Conservation (phyloP, 768 basidiomycete genomes). For the Naganishia friedmannii region DNA sequence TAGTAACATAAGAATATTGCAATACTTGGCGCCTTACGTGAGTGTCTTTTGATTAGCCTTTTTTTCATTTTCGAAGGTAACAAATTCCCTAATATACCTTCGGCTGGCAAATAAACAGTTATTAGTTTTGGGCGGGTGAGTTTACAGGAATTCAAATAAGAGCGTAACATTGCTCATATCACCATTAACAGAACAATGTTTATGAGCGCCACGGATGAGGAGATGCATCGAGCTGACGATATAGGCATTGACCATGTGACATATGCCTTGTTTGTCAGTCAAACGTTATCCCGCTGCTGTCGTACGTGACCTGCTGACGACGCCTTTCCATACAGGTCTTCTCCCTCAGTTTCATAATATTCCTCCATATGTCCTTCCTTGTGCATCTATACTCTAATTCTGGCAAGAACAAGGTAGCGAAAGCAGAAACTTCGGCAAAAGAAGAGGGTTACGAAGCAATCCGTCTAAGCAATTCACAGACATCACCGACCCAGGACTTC, state of each 20-base stretch:
- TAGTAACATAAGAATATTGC: constrained; percentile 62
- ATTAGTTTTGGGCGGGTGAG: constrained; percentile 70
- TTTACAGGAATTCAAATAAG: constrained; percentile 9
- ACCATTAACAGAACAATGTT: constrained; percentile 64
- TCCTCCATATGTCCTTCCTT: constrained; percentile 68
- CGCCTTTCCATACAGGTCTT: constrained; percentile 28
- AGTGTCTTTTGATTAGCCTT: constrained; percentile 50
- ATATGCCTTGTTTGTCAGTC: constrained; percentile 70
- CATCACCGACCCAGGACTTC: background rate
- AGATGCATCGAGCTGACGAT: constrained; percentile 67
- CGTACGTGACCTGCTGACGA: background rate
- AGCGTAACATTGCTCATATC: background rate
- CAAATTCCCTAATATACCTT: background rate
- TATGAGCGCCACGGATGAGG: constrained; percentile 92
- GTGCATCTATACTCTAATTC: constrained; percentile 61
- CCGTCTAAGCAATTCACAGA: constrained; percentile 16
- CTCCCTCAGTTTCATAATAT: constrained; percentile 73
- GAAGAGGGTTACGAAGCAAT: constrained; percentile 42
- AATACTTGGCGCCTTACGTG: constrained; percentile 85
- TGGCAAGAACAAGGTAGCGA: constrained; percentile 36
- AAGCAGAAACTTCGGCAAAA: constrained; percentile 17
- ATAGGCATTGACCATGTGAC: constrained; percentile 85
- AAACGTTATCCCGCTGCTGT: constrained; percentile 55
- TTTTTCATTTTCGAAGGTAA: too few species aligned
- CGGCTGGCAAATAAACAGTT: constrained; percentile 55